A percentile compares a stretch with the other conserved stretches of the same genome.
Evolutionary conservation across 768 basidiomycete genomes (phyloP).

Genomic region (Auriscalpium orientale): DNA sequence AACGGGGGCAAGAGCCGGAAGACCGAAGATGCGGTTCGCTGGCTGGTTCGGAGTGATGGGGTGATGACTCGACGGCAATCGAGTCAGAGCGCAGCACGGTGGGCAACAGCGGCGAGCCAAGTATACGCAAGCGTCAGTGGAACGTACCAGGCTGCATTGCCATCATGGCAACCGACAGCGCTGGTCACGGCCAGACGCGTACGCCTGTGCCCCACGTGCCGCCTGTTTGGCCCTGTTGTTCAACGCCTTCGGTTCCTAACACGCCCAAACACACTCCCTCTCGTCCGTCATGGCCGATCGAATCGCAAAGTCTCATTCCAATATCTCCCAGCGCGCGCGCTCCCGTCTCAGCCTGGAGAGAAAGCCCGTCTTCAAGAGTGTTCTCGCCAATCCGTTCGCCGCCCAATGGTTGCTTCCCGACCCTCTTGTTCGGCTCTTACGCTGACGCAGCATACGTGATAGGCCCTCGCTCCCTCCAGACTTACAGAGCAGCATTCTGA

Average conservation of each 20-base stretch:
- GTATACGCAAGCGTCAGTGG: no score
- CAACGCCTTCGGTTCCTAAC: not conserved
- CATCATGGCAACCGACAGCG: not conserved
- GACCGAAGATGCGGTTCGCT: no score
- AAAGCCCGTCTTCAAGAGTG: slow-evolving; percentile 61
- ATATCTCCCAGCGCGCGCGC: slow-evolving; percentile 58
- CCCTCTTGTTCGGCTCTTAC: slow-evolving; percentile 5
- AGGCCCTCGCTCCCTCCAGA: slow-evolving; percentile 62
- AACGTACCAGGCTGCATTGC: no score
- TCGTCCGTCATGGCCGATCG: slow-evolving; percentile 37
- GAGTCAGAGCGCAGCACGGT: not conserved
- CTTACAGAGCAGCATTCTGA: slow-evolving; percentile 54
- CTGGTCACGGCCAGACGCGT: not conserved
- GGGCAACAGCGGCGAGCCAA: not conserved
- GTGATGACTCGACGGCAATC: not conserved
- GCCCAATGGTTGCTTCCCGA: slow-evolving; percentile 48
- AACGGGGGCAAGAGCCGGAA: no score
- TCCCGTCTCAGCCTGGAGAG: slow-evolving; percentile 37
- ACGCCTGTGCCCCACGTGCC: not conserved
- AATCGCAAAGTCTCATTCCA: slow-evolving; percentile 44
- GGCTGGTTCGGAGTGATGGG: no score
- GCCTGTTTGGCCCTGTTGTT: not conserved
- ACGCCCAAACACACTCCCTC: not conserved
- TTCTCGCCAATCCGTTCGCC: slow-evolving; percentile 65
- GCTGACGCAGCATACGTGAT: slow-evolving; percentile 4